Evolutionary conservation across 768 basidiomycete genomes (phyloP).

Genomic region (Coprinellus aureogranulatus): DNA sequence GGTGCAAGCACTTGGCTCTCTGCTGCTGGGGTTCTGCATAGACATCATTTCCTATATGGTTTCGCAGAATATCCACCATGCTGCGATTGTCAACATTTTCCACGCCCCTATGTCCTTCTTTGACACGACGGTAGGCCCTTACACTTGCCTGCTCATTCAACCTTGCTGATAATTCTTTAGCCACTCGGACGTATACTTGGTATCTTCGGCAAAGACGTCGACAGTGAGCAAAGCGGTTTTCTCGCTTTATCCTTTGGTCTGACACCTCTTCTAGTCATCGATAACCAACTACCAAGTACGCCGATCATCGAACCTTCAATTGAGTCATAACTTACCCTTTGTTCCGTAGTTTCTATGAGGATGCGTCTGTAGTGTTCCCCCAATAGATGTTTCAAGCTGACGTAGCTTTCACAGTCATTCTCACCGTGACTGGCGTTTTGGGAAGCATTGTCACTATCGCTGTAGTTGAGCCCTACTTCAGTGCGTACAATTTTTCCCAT

Average conservation of each 20-base stretch:
- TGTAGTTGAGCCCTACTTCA: slow-evolving; percentile 59
- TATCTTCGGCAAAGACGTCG: slow-evolving; percentile 65
- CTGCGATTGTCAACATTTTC: slow-evolving; percentile 56
- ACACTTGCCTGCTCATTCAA: too few relatives aligned
- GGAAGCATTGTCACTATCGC: slow-evolving; percentile 57
- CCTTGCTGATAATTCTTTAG: slow-evolving; percentile 28
- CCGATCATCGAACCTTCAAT: neutral
- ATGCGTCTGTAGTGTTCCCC: slow-evolving; percentile 40
- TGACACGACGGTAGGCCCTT: slow-evolving; percentile 58
- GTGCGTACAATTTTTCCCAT: slow-evolving; percentile 31
- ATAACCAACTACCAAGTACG: slow-evolving; percentile 56
- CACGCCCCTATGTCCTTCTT: slow-evolving; percentile 77
- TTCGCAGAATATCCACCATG: slow-evolving; percentile 60
- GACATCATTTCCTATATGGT: slow-evolving; percentile 58
- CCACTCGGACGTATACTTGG: slow-evolving; percentile 59
- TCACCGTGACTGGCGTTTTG: slow-evolving; percentile 49
- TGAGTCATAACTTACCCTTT: neutral
- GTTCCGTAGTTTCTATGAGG: slow-evolving; percentile 50
- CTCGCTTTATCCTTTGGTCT: too few relatives aligned
- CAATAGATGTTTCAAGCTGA: neutral
- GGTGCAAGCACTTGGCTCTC: too few relatives aligned
- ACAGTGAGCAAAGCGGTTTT: too few relatives aligned
- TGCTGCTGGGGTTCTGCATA: too few relatives aligned
- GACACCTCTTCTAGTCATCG: too few relatives aligned
- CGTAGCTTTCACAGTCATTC: slow-evolving; percentile 33